Percentiles rank a stretch among this genome's conserved stretches.
These are phyloP conservation scores for Letharia columbiana DNA, from an alignment of 495 filamentous ascomycete genomes.

Conservation along the genomic window DNA sequence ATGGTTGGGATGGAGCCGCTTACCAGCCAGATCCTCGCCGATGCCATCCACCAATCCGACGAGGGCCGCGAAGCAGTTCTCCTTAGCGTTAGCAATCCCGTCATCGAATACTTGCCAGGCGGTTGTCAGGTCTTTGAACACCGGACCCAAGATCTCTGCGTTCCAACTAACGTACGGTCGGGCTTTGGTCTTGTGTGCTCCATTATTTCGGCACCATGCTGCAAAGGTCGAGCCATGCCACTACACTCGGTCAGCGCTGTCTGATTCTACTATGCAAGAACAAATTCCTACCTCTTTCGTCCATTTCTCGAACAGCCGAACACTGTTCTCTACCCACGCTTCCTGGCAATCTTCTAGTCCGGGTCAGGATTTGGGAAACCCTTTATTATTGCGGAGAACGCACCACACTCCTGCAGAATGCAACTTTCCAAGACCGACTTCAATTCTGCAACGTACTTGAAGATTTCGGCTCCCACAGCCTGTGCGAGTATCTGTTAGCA, in stretches of 20 bases:
- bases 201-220: conserved; percentile 5
- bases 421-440: background rate
- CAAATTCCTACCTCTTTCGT: background rate
- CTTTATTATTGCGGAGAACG: background rate
- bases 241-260: background rate
- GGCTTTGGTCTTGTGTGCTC: background rate
- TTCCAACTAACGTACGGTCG: background rate
- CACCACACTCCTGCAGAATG: background rate
- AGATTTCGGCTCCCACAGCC: background rate
- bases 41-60: background rate
- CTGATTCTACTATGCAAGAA: background rate
- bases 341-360: background rate
- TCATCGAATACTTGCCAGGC: conserved; percentile 3
- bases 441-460: background rate
- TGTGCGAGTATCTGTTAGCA: background rate
- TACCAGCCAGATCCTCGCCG: conserved; percentile 1
- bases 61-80: background rate
- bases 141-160: background rate
- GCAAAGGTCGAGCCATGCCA: background rate
- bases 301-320: background rate
- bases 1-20: background rate
- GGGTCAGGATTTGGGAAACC: background rate
- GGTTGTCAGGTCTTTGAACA: background rate
- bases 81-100: background rate
- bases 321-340: background rate